Evolutionary conservation across 352 stramenopile genomes (phyloP), one percentile per base, ranked within the genome.

Genomic region (Salisapilia sapeloensis): DNA sequence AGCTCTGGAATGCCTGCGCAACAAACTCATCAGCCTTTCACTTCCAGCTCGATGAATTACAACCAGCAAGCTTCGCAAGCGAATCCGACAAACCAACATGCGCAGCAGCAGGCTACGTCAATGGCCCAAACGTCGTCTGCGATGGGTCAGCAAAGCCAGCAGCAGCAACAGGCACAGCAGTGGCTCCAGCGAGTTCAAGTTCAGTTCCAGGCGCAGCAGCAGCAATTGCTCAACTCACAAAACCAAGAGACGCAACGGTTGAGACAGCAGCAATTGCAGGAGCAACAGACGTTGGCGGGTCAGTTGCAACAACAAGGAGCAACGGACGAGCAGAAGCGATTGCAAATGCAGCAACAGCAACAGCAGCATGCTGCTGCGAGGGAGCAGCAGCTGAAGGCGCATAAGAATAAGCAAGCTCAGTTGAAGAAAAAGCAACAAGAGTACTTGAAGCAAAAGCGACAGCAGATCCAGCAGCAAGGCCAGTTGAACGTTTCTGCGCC

Each of bases 401-500:
- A 87, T 29, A 84, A 84, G 34, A 64, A 57, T 33, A 84, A 84
- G 36, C 72, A 87, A 30, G 57, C 81, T 25, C 67, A 87, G 28
- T 44, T 84, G n/a, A 60, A 84, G 33, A 60, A 65, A 14, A 82
- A 82, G 27, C 72, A 87, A 29, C 72, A 87, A 14, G 65, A 84
- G 21, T 81, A 82, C 28, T 33, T 87, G 23, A 44, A 77, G 40
- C 65, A 81, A 35, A 81, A 85, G 46, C 69, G 82, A 20, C 64
- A 81, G 46, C 55, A 79, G 34, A 40, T 84, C 15, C 60, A 77
- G 36, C 49, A 62, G 5, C 56, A 70, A 48, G 40, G 57, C 6
- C 50, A 59, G 28, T 31, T 53, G 2, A 29, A 42, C 11, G 26
- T 41, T 1, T 46, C 48, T 3, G 45, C 53, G n/a, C 33, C 46